Base-by-base conservation (phyloP, 495 filamentous ascomycete genomes). In the Penicillium bialowiezense region DNA sequence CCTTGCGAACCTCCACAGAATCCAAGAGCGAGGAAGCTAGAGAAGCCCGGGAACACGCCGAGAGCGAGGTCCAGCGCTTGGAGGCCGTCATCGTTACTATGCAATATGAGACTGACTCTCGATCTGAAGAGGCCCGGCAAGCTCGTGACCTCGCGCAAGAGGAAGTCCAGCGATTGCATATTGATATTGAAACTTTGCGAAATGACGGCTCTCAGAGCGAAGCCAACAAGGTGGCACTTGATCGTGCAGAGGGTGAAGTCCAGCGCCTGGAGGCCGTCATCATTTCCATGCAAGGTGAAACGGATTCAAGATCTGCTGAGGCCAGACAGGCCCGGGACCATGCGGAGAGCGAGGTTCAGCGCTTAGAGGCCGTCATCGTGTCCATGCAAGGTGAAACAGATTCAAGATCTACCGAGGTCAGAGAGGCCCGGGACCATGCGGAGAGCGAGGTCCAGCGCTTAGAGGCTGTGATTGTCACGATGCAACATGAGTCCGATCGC, bases 11-110 rank as follows among this genome's bases (percentile, higher is more conserved):
- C 20, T 18, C 15, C 18, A 15, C 18, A 15, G n/a, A 39, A 2
- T 24, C 36, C 17, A 48, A 24, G 35, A 15, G 26, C 13, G 19
- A 44, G 8, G 41, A 44, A 28, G 28, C 19, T 5, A 44, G 26
- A 20, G 41, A 72, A 20, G 75, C 71, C 10, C 40, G 41, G 5
- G 48, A 59, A 15, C 60, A 51, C 15, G 58, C 55, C 5, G 62
- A 63, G 7, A 45, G 18, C 12, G 59, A 62, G 29, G 39, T 58
- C 4, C 13, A 50, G n/a, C 55, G 51, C 9, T 32, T 63, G 5
- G 31, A 59, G 32, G 23, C 35, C 12, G 26, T 42, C 2, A 18
- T 62, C 5, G 15, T 45, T 21, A 37, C 58, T 15, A 32, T 54
- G 18, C 55, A 44, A 12, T 10, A 44, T 5, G 28, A 44, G n/a